Evolutionary conservation across 352 stramenopile genomes (phyloP).

Genomic region (Phytophthora podocarpi): DNA sequence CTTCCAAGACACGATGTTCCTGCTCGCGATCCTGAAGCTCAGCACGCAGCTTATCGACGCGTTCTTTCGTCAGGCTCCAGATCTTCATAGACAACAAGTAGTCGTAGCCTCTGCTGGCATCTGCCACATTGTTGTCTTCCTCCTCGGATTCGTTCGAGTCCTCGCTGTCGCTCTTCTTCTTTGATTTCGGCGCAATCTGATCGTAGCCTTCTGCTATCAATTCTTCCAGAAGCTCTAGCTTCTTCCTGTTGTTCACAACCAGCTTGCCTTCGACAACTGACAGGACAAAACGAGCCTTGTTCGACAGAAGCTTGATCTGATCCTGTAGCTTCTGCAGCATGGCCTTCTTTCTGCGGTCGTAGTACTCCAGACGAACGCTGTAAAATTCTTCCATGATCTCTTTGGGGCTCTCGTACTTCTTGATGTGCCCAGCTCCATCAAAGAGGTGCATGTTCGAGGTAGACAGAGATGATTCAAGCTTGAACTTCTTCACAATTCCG

Average conservation of each 20-base stretch:
- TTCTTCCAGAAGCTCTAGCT: slow-evolving; percentile 91
- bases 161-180: slow-evolving; percentile 57
- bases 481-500: slow-evolving; percentile 95
- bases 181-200: slow-evolving; percentile 52
- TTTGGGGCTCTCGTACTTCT: slow-evolving; percentile 92
- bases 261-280: slow-evolving; percentile 92
- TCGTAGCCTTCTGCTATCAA: slow-evolving; percentile 92
- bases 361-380: slow-evolving; percentile 91
- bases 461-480: slow-evolving; percentile 92
- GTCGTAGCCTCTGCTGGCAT: slow-evolving; percentile 85
- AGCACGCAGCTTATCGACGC: slow-evolving; percentile 89
- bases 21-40: slow-evolving; percentile 89
- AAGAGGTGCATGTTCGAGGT: slow-evolving; percentile 99
- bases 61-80: slow-evolving; percentile 93
- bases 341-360: slow-evolving; percentile 91
- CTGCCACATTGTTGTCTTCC: slow-evolving; percentile 39
- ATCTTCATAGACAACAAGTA: slow-evolving; percentile 97
- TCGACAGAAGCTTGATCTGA: slow-evolving; percentile 91
- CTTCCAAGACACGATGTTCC: slow-evolving; percentile 83
- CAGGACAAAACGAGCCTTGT: slow-evolving; percentile 97
- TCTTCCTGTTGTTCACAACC: slow-evolving; percentile 94
- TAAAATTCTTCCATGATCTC: slow-evolving; percentile 96
- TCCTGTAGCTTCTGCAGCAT: slow-evolving; percentile 90
- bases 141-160: slow-evolving; percentile 64
- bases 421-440: slow-evolving; percentile 89